Conservation (phyloP, 331 rosid species). For the Rosa hybrid region DNA sequence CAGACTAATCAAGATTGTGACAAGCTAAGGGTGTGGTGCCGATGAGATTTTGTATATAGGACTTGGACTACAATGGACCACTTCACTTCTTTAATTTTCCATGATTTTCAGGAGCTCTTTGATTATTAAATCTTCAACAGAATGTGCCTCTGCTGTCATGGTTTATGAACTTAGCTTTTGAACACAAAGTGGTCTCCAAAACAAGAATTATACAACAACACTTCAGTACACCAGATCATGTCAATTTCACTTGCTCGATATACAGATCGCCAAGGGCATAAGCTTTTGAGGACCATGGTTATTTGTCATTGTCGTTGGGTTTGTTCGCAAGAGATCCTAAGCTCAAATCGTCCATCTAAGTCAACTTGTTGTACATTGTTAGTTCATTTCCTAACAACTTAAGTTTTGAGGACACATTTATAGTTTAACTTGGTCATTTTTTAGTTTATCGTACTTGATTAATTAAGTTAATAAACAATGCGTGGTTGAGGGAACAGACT, state of each 20-base stretch:
- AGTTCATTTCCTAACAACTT: background rate
- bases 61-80: slow-evolving; percentile 27
- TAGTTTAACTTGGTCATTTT: background rate
- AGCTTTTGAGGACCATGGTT: background rate
- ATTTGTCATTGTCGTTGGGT: background rate
- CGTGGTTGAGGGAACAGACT: background rate
- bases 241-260: background rate
- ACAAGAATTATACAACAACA: slow-evolving; percentile 1
- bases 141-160: slow-evolving; percentile 17
- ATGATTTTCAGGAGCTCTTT: slow-evolving; percentile 23
- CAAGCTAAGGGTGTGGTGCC: slow-evolving; percentile 27
- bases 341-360: background rate
- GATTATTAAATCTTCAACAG: background rate
- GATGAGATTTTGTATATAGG: slow-evolving; percentile 32
- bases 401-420: background rate
- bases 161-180: background rate
- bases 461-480: background rate
- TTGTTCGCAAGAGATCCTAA: background rate
- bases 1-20: slow-evolving; percentile 35
- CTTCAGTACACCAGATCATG: slow-evolving; percentile 3
- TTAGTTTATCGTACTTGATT: background rate
- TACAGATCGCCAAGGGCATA: background rate
- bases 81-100: slow-evolving; percentile 10
- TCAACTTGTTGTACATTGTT: background rate
- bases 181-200: background rate